Percentiles rank a stretch among this genome's conserved stretches.
These are phyloP conservation scores for Amaranthus hypochondriacus DNA, from an alignment of 148 eudicot genomes.

Conservation along the genomic window DNA sequence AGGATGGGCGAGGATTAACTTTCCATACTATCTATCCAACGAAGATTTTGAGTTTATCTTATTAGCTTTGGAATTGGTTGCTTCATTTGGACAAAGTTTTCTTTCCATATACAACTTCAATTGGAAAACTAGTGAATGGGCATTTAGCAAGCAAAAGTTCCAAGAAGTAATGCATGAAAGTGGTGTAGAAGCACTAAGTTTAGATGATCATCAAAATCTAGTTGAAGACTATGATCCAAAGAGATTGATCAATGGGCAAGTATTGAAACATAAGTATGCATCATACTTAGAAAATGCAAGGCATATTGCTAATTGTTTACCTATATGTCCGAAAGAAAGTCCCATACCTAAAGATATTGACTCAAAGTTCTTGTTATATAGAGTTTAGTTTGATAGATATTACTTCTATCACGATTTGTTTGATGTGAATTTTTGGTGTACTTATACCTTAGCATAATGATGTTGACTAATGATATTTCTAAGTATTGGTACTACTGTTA, in stretches of 20 bases:
- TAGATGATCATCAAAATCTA: neutral
- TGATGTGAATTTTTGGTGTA: too few relatives aligned
- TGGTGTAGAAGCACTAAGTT: conserved; percentile 9
- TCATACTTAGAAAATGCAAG: conserved; percentile 41
- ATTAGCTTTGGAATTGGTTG: conserved; percentile 53
- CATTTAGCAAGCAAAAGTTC: conserved; percentile 26
- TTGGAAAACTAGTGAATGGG: conserved; percentile 68
- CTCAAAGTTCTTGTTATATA: conserved; percentile 13
- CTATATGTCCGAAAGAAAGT: conserved; percentile 15
- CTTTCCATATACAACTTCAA: conserved; percentile 47
- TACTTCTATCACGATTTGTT: too few relatives aligned
- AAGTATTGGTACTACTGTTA: too few relatives aligned
- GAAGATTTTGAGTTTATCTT: conserved; percentile 67
- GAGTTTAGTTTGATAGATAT: neutral
- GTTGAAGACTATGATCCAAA: conserved; percentile 1
- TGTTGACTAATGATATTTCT: too few relatives aligned
- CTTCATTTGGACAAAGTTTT: conserved; percentile 54
- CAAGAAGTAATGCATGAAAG: conserved; percentile 17
- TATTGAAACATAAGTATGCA: conserved; percentile 12
- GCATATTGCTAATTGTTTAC: conserved; percentile 36
- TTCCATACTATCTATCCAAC: conserved; percentile 53
- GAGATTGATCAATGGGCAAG: neutral
- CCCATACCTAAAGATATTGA: conserved; percentile 8
- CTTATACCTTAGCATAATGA: too few relatives aligned
- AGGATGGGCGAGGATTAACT: conserved; percentile 60